Evolutionary conservation across 2,329 filamentous ascomycete genomes (phyloP).

Genomic region (Apiospora sp.): DNA sequence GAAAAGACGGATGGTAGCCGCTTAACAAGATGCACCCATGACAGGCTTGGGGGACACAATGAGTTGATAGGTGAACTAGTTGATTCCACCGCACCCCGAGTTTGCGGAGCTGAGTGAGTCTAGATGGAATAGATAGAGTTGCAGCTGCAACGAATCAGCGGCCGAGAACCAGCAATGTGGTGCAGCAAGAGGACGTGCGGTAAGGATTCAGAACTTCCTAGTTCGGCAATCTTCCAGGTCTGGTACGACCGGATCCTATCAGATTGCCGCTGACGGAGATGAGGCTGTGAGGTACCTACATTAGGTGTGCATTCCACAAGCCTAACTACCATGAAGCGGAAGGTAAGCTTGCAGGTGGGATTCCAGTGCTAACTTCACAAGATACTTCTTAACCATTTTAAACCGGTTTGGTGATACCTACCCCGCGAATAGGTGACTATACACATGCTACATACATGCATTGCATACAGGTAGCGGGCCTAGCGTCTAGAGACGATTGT

Average conservation of each 20-base stretch:
- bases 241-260: slow-evolving; percentile 8
- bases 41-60: background rate
- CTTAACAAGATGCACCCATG: background rate
- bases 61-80: background rate
- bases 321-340: background rate
- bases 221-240: slow-evolving; percentile 2
- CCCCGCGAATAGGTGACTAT: background rate
- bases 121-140: background rate
- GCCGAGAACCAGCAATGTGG: slow-evolving; percentile 15
- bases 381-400: background rate
- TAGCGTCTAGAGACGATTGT: background rate
- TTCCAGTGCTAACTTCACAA: background rate
- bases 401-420: background rate
- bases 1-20: background rate
- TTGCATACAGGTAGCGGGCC: too few relatives aligned
- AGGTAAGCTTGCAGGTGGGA: slow-evolving; percentile 18
- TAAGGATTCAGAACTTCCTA: slow-evolving; percentile 15
- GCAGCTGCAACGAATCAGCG: slow-evolving; percentile 1
- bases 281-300: background rate
- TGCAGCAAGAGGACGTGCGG: background rate
- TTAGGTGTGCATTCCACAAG: background rate
- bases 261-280: background rate
- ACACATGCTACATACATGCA: background rate
- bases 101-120: background rate
- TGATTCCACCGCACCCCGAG: background rate